A percentile compares a stretch with the other conserved stretches of the same genome.
phyloP scores from a whole-genome alignment of 163 green algal species.

The Picocystis sp. region DNA sequence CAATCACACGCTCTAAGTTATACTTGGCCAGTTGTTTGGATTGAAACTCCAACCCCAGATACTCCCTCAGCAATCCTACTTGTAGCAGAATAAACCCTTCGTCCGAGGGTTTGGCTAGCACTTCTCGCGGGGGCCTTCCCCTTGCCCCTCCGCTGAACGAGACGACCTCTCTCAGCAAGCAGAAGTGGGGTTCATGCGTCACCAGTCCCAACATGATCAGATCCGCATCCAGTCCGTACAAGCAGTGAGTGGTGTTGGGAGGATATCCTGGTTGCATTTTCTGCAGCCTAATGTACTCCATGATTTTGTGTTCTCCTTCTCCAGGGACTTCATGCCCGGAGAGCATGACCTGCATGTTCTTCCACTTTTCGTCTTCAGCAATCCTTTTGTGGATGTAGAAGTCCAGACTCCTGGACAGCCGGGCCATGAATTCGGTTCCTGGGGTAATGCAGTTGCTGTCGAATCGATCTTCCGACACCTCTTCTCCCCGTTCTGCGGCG shows the following conservation, averaged over 20 bases:
- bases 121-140: conserved; percentile 58
- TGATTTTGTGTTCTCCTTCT: conserved; percentile 80
- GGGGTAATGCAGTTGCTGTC: conserved; percentile 73
- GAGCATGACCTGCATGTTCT: conserved; percentile 22
- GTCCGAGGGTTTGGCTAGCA: conserved; percentile 59
- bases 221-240: conserved; percentile 48
- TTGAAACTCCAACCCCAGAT: conserved; percentile 72
- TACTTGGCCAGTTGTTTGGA: conserved; percentile 29
- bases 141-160: conserved; percentile 37
- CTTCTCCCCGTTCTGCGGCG: conserved; percentile 4
- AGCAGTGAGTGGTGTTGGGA: conserved; percentile 41
- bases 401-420: conserved; percentile 57
- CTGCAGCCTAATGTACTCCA: conserved; percentile 59
- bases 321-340: conserved; percentile 48
- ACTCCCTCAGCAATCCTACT: conserved; percentile 77
- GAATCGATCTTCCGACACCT: conserved; percentile 25
- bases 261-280: conserved; percentile 12
- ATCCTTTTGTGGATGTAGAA: conserved; percentile 67
- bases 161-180: conserved; percentile 33
- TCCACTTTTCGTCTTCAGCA: conserved; percentile 57
- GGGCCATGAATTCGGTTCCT: conserved; percentile 75
- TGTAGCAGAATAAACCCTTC: conserved; percentile 86
- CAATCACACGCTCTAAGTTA: conserved; percentile 68
- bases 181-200: conserved; percentile 47
- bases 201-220: conserved; percentile 45